These are phyloP conservation scores for Marchantia paleacea DNA, from an alignment of 225 moss, liverwort and hornwort genomes.

Conservation along the genomic window DNA sequence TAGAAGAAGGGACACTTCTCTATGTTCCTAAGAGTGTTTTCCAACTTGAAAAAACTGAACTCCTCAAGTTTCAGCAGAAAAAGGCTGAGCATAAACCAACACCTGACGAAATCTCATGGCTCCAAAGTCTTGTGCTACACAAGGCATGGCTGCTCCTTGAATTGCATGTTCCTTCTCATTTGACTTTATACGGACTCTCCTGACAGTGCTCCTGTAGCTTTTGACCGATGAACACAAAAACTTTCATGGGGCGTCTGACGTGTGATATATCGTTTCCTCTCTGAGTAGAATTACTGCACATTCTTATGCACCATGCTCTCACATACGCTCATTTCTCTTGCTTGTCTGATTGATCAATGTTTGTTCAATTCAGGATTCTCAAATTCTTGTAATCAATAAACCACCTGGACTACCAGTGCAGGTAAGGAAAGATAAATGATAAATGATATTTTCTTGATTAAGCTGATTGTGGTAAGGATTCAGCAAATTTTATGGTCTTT, in stretches of 20 bases:
- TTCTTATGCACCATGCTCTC: too few species aligned
- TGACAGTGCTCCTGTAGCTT: too few species aligned
- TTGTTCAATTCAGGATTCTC: conserved; percentile 32
- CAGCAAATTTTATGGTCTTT: neutral
- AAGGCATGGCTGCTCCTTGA: conserved; percentile 49
- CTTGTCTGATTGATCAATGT: neutral
- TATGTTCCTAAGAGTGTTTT: conserved; percentile 65
- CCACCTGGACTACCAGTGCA: conserved; percentile 50
- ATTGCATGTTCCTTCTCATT: neutral
- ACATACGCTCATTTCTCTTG: neutral
- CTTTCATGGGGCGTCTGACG: too few species aligned
- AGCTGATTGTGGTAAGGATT: neutral
- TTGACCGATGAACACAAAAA: too few species aligned
- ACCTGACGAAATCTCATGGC: conserved; percentile 58
- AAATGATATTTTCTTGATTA: too few species aligned
- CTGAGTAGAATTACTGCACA: neutral
- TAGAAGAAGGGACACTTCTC: conserved; percentile 71
- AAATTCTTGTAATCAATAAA: conserved; percentile 48
- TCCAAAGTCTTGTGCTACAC: conserved; percentile 71
- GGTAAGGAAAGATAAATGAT: conserved; percentile 7
- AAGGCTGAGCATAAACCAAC: conserved; percentile 37
- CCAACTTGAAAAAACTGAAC: conserved; percentile 16
- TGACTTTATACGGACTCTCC: too few species aligned
- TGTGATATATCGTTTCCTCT: too few species aligned
- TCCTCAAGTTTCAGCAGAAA: conserved; percentile 12